phyloP scores from a whole-genome alignment of 768 basidiomycete species.

The Suillus subluteus region DNA sequence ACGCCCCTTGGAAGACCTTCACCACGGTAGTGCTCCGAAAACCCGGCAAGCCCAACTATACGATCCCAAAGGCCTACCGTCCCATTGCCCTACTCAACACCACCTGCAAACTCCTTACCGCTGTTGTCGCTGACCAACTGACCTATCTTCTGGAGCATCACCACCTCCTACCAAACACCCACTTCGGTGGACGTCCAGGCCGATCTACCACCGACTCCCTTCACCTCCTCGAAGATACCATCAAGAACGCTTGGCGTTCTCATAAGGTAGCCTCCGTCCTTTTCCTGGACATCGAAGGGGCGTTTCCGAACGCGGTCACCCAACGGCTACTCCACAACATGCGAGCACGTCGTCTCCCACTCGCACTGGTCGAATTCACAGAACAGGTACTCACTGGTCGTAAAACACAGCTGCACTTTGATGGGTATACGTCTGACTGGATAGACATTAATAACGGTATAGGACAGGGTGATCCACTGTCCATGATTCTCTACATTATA shows the following conservation, averaged over 20 bases:
- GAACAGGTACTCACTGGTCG: background rate
- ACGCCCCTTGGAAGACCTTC: too few relatives aligned
- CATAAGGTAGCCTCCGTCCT: too few relatives aligned
- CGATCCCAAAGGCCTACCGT: too few relatives aligned
- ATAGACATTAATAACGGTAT: conserved; percentile 24
- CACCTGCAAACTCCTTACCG: too few relatives aligned
- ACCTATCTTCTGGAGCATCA: background rate
- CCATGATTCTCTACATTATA: conserved; percentile 34
- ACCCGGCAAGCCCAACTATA: too few relatives aligned
- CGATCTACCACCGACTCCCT: background rate
- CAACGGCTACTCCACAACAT: background rate
- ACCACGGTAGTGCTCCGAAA: too few relatives aligned
- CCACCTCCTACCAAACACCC: background rate
- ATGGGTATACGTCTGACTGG: conserved; percentile 24
- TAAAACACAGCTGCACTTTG: conserved; percentile 16
- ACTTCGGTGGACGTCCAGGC: background rate
- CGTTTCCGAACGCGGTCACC: background rate
- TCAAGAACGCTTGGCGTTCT: too few relatives aligned
- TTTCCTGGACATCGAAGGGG: too few relatives aligned
- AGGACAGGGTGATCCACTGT: conserved; percentile 38
- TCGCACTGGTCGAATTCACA: background rate
- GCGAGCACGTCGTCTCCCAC: background rate
- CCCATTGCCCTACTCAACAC: too few relatives aligned
- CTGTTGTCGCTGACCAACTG: too few relatives aligned
- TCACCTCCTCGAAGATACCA: too few relatives aligned